phyloP scores from a whole-genome alignment of 169 alveolate genomes.

The Plasmodium knowlesi region DNA sequence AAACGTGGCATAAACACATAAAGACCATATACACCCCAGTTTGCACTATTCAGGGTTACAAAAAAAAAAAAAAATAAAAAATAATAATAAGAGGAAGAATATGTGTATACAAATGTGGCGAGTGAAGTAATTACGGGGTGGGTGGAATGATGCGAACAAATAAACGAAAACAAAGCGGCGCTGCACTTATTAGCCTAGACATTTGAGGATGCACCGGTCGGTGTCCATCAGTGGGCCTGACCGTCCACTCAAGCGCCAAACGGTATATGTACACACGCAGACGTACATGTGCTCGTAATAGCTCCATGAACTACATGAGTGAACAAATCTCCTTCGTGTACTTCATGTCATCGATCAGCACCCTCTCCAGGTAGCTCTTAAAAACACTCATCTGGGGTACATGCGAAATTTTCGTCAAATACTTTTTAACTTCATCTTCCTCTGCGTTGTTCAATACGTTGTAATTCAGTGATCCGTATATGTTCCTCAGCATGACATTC shows the following conservation, averaged over 20 bases:
- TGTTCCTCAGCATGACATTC: conserved; percentile 58
- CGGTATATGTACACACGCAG: neutral
- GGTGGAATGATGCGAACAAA: neutral
- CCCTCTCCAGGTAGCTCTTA: conserved; percentile 35
- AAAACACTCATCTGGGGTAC: conserved; percentile 50
- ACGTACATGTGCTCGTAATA: neutral
- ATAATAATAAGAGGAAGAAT: neutral
- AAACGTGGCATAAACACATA: neutral
- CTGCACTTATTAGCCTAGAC: neutral
- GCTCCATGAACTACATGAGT: neutral
- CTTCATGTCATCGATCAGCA: conserved; percentile 62
- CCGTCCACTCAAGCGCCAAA: neutral
- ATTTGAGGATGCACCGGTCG: neutral
- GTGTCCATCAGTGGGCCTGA: neutral
- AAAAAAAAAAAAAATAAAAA: neutral
- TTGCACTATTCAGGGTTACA: conserved; percentile 10
- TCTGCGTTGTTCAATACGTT: conserved; percentile 26
- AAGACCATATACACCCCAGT: neutral
- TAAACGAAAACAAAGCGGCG: conserved; percentile 2
- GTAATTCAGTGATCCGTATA: conserved; percentile 54
- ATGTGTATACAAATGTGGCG: neutral
- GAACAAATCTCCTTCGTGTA: conserved; percentile 57
- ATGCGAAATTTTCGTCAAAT: conserved; percentile 41
- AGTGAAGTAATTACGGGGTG: neutral
- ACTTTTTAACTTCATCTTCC: conserved; percentile 63